Conservation (phyloP, 257 asterid genomes). For the Forsythia viridissima region DNA sequence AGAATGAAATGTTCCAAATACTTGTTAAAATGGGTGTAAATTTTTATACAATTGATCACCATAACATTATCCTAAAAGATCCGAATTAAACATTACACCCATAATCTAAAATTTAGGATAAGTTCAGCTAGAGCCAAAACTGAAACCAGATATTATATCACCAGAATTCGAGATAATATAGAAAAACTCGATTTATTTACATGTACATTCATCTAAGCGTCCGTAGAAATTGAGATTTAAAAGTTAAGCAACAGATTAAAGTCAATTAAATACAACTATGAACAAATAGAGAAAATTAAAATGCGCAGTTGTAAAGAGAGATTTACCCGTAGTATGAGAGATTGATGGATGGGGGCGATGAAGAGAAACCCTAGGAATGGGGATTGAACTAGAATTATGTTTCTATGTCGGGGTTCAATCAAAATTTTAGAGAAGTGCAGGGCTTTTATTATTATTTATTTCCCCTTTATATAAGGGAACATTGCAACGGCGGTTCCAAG, state of each 20-base stretch:
- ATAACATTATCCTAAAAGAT: neutral
- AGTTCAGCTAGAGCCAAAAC: constrained; percentile 8
- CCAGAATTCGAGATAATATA: neutral
- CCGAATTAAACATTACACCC: neutral
- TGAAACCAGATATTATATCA: constrained; percentile 9
- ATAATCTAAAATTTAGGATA: neutral
- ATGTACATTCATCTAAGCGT: neutral
- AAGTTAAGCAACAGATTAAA: constrained; percentile 1
- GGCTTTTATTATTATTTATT: neutral
- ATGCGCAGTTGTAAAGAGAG: constrained; percentile 13
- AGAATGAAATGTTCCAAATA: neutral
- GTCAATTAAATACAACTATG: constrained; percentile 14
- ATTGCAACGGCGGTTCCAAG: neutral
- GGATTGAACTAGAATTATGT: constrained; percentile 39
- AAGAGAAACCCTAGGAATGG: constrained; percentile 57
- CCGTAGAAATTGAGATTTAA: constrained; percentile 14
- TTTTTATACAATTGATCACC: neutral
- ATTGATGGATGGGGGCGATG: constrained; percentile 40
- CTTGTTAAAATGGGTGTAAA: neutral
- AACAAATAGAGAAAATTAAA: neutral
- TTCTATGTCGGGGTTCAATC: neutral
- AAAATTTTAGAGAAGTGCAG: neutral
- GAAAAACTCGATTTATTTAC: neutral
- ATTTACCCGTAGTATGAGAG: constrained; percentile 43
- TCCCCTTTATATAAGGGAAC: neutral